These are phyloP conservation scores for Pichia sp. DNA, from an alignment of 1,139 yeast genomes.

Conservation along the genomic window DNA sequence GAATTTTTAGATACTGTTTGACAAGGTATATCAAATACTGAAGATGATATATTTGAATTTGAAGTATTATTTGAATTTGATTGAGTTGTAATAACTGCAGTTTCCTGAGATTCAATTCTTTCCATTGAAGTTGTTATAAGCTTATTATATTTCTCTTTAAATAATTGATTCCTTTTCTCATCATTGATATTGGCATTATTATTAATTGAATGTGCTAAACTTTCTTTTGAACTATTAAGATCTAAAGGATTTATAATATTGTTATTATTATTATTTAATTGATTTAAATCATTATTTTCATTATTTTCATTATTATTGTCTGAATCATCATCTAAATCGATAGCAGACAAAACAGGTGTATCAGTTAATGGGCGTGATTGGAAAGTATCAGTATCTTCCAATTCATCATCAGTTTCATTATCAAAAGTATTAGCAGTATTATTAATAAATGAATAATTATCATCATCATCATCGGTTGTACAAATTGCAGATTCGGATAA, in stretches of 20 bases:
- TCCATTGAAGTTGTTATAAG: slow-evolving; percentile 6
- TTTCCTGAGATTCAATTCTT: slow-evolving; percentile 5
- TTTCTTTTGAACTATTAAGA: neutral
- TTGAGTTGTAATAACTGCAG: slow-evolving; percentile 1
- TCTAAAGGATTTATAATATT: neutral
- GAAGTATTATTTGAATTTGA: slow-evolving; percentile 1
- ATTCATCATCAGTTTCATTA: slow-evolving; percentile 23
- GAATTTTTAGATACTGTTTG: slow-evolving; percentile 77
- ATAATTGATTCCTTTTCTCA: neutral
- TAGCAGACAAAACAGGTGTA: slow-evolving; percentile 7
- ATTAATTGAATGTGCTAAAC: neutral
- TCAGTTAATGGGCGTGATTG: slow-evolving; percentile 9
- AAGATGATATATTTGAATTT: neutral
- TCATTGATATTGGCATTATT: neutral
- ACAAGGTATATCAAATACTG: slow-evolving; percentile 81
- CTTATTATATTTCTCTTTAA: neutral
- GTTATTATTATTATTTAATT: no score
- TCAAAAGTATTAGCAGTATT: slow-evolving; percentile 7
- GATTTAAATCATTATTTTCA: no score
- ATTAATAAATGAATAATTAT: neutral
- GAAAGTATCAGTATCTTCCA: slow-evolving; percentile 1
- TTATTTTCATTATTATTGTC: neutral
- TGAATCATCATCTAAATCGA: slow-evolving; percentile 1
- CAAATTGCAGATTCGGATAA: slow-evolving; percentile 21
- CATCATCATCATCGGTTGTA: slow-evolving; percentile 25